Percentiles rank a stretch among this genome's conserved stretches.
Conservation (phyloP, 768 basidiomycete genomes). For the Sporobolomyces pararoseus region DNA sequence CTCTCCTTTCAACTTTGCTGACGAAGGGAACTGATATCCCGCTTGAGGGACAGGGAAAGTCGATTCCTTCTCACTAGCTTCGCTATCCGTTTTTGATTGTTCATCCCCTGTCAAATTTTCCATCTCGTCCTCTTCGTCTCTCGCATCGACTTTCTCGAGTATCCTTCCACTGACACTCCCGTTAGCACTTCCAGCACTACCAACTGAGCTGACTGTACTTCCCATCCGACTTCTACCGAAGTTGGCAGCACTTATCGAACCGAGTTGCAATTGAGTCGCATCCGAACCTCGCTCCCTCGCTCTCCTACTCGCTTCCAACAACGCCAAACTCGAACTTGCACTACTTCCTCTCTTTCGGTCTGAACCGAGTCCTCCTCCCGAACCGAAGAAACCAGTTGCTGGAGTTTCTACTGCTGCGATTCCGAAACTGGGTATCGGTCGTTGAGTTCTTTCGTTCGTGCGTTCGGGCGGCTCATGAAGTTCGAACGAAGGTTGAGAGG, state of each 20-base stretch:
- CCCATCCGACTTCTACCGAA: conserved; percentile 11
- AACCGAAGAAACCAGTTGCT: conserved; percentile 9
- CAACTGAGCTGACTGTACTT: conserved; percentile 6
- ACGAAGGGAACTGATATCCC: conserved; percentile 32
- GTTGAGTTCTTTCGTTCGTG: not conserved
- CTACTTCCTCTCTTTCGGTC: conserved; percentile 26
- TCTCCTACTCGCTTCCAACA: conserved; percentile 8
- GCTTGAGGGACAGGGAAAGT: conserved; percentile 29
- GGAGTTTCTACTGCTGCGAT: conserved; percentile 21
- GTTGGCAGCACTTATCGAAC: not conserved
- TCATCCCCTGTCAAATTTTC: not conserved
- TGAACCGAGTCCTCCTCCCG: not conserved
- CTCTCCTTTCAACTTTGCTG: not conserved
- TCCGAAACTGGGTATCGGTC: conserved; percentile 21
- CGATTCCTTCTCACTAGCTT: conserved; percentile 1
- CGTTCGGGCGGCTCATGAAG: not conserved
- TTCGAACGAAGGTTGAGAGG: conserved; percentile 3
- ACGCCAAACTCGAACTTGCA: conserved; percentile 22
- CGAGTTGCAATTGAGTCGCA: conserved; percentile 10
- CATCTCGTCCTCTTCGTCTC: not conserved
- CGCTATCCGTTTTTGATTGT: not conserved
- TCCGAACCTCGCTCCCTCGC: conserved; percentile 12
- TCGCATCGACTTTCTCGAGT: conserved; percentile 2
- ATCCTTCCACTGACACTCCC: not conserved
- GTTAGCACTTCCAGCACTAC: not conserved